Conservation (phyloP, 805 yeast genomes). For the Yamadazyma endophytica region DNA sequence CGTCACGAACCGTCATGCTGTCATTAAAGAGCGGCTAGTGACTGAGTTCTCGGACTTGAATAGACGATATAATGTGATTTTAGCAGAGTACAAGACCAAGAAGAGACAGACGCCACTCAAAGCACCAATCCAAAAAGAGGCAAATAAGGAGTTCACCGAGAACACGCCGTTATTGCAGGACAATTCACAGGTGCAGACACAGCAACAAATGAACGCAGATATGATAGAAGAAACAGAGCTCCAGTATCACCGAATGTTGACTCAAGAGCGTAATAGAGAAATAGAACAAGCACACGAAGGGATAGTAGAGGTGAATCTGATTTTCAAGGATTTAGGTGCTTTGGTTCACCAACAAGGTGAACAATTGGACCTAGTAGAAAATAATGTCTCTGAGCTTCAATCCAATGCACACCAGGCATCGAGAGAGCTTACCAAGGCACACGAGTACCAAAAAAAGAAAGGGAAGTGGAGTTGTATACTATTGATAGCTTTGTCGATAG, state of each 20-base stretch:
- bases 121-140: too few relatives aligned
- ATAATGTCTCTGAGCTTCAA: conserved; percentile 62
- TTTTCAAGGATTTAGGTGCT: conserved; percentile 75
- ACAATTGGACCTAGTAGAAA: conserved; percentile 80
- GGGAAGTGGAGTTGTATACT: conserved; percentile 73
- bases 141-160: conserved; percentile 36
- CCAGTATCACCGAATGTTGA: conserved; percentile 58
- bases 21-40: conserved; percentile 49
- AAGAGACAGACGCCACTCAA: conserved; percentile 25
- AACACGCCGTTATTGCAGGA: conserved; percentile 36
- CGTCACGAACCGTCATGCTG: conserved; percentile 35
- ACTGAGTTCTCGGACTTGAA: conserved; percentile 55
- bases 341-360: conserved; percentile 82
- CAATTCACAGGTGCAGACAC: conserved; percentile 16
- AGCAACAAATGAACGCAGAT: conserved; percentile 33
- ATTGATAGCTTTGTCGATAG: conserved; percentile 52
- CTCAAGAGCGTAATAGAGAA: conserved; percentile 71
- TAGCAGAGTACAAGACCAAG: conserved; percentile 45
- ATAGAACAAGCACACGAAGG: conserved; percentile 72
- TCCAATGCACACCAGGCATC: conserved; percentile 67
- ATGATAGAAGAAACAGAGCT: conserved; percentile 45
- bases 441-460: conserved; percentile 64
- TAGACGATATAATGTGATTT: conserved; percentile 13
- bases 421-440: conserved; percentile 67
- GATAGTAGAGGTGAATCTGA: conserved; percentile 78